Evolutionary conservation across 129 eudicot genomes (phyloP), one percentile per base, ranked within the genome.

Genomic region (Lactuca sativa): DNA sequence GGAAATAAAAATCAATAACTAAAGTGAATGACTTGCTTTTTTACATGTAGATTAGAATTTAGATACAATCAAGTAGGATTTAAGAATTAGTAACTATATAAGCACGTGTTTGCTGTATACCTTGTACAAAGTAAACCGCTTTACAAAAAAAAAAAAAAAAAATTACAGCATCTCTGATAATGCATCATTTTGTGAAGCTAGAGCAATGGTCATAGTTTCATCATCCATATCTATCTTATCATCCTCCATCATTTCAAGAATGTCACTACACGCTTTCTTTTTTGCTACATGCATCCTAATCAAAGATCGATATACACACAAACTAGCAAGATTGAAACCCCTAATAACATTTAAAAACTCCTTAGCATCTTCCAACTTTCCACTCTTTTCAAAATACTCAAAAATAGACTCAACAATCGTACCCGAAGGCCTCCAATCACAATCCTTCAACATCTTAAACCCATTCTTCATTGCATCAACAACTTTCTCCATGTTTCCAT

Each of bases 401-500:
- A 76, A 73, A 30, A 86, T 54, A 9, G 85, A 71, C 74, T 17
- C 73, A 5, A 86, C 61, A 43, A 80, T 70, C 51, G 33, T 43
- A 21, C 75, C 70, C 14, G 87, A 82, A 5, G 91, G 85, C 66
- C 83, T 77, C 91, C 87, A 86, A 1, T 63, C 41, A 59, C 83
- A 82, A 21, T 55, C 16, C 67, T 61, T 72, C 61, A 80, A 52
- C 79, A 67, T 61, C 43, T 70, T 65, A 53, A 74, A 37, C 7
- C 65, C 74, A 0, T 71, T 80, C 55, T 67, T 74, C 88, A 86
- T 70, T 30, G 91, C 88, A 71, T 63, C 43, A 25, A 86, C 64
- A 6, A 75, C 85, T 54, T 77, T 82, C 48, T 74, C 82, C 88
- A 82, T 82, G 9, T 75, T 34, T 66, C 52, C 44, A 17, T 54